phyloP scores from a whole-genome alignment of 495 filamentous ascomycete genomes.

The Podospora fimiseda region DNA sequence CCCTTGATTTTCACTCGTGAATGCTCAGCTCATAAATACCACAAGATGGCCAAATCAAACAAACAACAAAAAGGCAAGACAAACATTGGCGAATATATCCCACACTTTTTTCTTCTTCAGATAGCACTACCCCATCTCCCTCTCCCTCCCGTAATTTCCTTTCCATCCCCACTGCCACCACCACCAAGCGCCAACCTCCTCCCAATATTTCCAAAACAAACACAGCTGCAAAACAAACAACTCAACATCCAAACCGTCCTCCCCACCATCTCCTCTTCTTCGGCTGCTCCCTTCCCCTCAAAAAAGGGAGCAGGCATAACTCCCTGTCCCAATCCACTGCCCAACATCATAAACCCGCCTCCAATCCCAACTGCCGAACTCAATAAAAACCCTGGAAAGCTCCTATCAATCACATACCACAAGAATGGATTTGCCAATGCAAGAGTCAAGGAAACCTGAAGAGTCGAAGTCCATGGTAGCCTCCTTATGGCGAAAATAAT shows the following conservation, averaged over 20 bases:
- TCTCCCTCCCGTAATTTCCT: constrained; percentile 23
- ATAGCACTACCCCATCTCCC: background rate
- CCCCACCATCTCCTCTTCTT: constrained; percentile 41
- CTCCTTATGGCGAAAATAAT: constrained; percentile 95
- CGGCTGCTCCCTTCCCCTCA: constrained; percentile 36
- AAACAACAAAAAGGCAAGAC: no score
- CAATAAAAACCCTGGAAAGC: constrained; percentile 73
- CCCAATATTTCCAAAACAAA: constrained; percentile 96
- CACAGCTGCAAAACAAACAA: constrained; percentile 86
- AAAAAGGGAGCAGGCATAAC: constrained; percentile 59
- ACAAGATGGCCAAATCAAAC: no score
- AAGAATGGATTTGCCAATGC: constrained; percentile 88
- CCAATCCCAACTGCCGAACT: constrained; percentile 62
- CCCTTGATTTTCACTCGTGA: no score
- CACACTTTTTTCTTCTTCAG: background rate
- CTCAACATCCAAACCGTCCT: constrained; percentile 82
- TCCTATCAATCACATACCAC: constrained; percentile 94
- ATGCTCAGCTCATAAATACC: background rate
- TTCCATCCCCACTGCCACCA: constrained; percentile 33
- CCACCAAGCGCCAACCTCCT: constrained; percentile 59
- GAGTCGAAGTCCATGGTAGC: constrained; percentile 87
- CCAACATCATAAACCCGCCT: constrained; percentile 60
- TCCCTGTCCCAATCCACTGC: constrained; percentile 60
- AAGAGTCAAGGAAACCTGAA: constrained; percentile 85
- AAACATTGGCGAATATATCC: no score